Evolutionary conservation across 257 asterid species (phyloP).

Genomic region (Nicotiana undulata): DNA sequence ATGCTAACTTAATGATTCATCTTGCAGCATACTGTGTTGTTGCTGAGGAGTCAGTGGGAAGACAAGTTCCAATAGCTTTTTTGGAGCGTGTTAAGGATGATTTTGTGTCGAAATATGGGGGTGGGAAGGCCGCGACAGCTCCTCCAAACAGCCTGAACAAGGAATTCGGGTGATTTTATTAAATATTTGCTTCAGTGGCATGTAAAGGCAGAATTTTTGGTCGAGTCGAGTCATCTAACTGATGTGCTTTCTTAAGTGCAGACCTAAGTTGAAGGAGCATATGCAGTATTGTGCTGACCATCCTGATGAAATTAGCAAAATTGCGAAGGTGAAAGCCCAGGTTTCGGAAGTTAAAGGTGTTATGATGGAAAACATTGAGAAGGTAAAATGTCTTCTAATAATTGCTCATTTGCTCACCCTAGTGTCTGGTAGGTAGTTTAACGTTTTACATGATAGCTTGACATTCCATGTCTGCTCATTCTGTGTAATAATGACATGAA

Average conservation of each 20-base stretch:
- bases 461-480: neutral
- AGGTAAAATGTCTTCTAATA: slow-evolving; percentile 28
- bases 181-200: neutral
- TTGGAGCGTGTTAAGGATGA: slow-evolving; percentile 79
- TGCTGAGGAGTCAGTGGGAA: slow-evolving; percentile 82
- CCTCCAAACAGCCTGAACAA: slow-evolving; percentile 64
- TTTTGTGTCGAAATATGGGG: slow-evolving; percentile 56
- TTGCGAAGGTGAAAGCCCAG: slow-evolving; percentile 76
- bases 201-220: neutral
- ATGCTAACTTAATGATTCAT: neutral
- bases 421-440: neutral
- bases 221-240: neutral
- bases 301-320: slow-evolving; percentile 80
- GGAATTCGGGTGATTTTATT: slow-evolving; percentile 54
- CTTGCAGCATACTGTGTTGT: slow-evolving; percentile 78
- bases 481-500: neutral
- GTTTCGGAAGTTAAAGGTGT: slow-evolving; percentile 88
- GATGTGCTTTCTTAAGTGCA: slow-evolving; percentile 8
- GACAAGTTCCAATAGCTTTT: slow-evolving; percentile 76
- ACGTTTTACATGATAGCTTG: neutral
- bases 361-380: slow-evolving; percentile 85
- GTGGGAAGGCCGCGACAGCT: slow-evolving; percentile 72
- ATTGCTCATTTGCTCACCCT: neutral
- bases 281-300: slow-evolving; percentile 64
- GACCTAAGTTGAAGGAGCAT: slow-evolving; percentile 71